phyloP scores from a whole-genome alignment of 495 filamentous ascomycete species.

The Penicillium paradoxum region DNA sequence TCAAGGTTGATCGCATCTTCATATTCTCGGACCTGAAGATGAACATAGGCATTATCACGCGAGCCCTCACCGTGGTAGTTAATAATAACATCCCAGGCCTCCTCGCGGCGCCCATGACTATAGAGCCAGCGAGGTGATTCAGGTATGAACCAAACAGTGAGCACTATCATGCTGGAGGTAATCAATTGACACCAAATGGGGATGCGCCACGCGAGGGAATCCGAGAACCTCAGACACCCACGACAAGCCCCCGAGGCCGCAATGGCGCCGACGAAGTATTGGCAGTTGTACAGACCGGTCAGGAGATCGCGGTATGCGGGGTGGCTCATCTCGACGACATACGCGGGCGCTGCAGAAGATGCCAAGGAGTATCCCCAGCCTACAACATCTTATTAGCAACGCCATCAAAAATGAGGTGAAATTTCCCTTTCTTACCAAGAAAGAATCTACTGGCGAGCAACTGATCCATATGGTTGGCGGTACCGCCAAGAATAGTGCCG shows the following conservation, averaged over 20 bases:
- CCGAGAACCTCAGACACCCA: conserved; percentile 26
- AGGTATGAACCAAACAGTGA: conserved; percentile 7
- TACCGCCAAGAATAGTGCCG: conserved; percentile 52
- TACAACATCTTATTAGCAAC: neutral
- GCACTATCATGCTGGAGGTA: conserved; percentile 36
- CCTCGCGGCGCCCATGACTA: conserved; percentile 46
- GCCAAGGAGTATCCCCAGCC: conserved; percentile 65
- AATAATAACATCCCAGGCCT: conserved; percentile 42
- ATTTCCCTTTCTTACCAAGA: conserved; percentile 26
- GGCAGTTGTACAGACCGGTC: conserved; percentile 52
- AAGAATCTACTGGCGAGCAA: conserved; percentile 70
- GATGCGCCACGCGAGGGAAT: conserved; percentile 49
- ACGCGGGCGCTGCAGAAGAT: conserved; percentile 62
- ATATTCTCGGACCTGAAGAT: conserved; percentile 53
- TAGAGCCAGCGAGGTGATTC: conserved; percentile 38
- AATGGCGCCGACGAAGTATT: conserved; percentile 50
- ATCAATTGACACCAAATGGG: conserved; percentile 60
- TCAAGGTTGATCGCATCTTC: conserved; percentile 46
- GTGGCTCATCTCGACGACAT: conserved; percentile 69
- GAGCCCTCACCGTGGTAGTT: conserved; percentile 54
- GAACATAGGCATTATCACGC: conserved; percentile 42
- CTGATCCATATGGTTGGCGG: conserved; percentile 36
- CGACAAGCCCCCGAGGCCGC: conserved; percentile 27
- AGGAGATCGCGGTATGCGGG: conserved; percentile 62
- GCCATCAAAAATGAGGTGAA: neutral